A percentile compares a stretch with the other conserved stretches of the same genome.
These are phyloP conservation scores for Elaeagnus macrophylla DNA, from an alignment of 306 rosid genomes.

Conservation along the genomic window DNA sequence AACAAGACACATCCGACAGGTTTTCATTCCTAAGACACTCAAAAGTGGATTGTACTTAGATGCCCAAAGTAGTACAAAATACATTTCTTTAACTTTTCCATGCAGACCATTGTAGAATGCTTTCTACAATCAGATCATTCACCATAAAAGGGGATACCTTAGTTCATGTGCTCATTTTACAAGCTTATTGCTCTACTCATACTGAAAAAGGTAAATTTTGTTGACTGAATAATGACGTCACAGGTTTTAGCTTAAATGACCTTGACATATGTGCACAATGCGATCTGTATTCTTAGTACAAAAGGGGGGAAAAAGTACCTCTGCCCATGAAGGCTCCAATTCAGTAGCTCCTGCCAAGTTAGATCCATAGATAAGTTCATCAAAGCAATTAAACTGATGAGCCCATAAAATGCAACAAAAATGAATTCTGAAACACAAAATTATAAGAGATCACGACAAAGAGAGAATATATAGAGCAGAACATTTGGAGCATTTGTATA, in stretches of 20 bases:
- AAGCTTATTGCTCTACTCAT: neutral
- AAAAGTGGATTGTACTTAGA: neutral
- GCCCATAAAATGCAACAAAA: neutral
- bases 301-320: constrained; percentile 38
- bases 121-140: neutral
- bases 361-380: constrained; percentile 15
- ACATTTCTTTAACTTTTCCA: neutral
- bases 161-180: neutral
- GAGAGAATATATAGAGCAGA: too few species aligned
- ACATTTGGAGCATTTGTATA: too few species aligned
- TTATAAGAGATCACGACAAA: too few species aligned
- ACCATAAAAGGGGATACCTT: neutral
- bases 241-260: neutral
- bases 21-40: too few species aligned
- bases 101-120: neutral
- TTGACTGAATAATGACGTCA: neutral
- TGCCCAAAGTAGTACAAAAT: neutral
- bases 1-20: too few species aligned
- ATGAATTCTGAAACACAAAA: neutral
- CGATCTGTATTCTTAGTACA: neutral
- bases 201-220: neutral
- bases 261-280: neutral
- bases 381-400: constrained; percentile 1
- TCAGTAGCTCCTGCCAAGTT: constrained; percentile 65
- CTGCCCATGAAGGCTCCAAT: constrained; percentile 89